Base-by-base conservation (phyloP, 768 basidiomycete species). In the Suillus ampliporus region DNA sequence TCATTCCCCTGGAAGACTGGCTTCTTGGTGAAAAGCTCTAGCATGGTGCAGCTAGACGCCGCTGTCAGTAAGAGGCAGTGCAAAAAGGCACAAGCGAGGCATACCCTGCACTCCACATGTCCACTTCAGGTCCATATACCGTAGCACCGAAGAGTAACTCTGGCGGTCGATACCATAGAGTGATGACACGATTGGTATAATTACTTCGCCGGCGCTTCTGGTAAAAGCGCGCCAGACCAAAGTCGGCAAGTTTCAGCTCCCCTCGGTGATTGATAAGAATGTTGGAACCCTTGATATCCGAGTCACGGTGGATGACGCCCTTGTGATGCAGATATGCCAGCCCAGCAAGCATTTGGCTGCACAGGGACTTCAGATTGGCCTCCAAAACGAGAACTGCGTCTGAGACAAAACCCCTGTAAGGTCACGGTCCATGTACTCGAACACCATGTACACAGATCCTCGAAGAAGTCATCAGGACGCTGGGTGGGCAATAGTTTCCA, bases 71-170 rank as follows among this genome's bases (percentile, higher is more conserved):
- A 21, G 28, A 23, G 14, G 34, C 34, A 52, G 13, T 43, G 57
- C 50, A 35, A 34, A 58, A 14, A 60, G 35, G 19, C 5, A 50
- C 31, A 56, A 38, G 41, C 40, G 14, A 44, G 37, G 77, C 84
- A 68, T 78, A 97, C 95, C 97, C 97, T 46, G 97, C 97, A 74
- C 95, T 97, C 97, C 97, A 99, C 90, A 99, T 97, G 71, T 99
- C 97, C 26, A 99, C 97, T 71, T 97, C 96, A 6, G 95, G 90
- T 2, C 95, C 96, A 78, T 99, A 99, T 15, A 95, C 87, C 0
- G 97, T 99, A 35, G 95, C 93, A 35, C 97, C 97, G 69, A 98
- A 89, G 44, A 99, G 78, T 23, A 99, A 82, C 71, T 99, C 97
- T 11, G 97, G 97, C 6, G 95, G 93, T 61, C 97, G 86, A 76